phyloP scores from a whole-genome alignment of 1,284 basidiomycete species.

The Entoloma clypeatum region DNA sequence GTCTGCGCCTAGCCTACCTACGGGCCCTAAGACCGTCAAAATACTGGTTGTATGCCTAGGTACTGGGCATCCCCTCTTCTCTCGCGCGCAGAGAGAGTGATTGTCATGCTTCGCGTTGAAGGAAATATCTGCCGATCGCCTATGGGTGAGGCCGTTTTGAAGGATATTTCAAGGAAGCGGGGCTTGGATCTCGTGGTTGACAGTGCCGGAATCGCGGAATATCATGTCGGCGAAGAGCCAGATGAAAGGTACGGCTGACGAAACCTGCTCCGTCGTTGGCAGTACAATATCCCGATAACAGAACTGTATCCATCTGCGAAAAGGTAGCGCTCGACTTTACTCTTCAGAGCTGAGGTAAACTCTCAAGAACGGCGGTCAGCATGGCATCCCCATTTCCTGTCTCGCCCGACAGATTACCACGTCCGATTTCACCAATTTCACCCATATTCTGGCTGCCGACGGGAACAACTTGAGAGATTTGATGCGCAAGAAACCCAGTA shows the following conservation, averaged over 20 bases:
- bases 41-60: slow-evolving; percentile 71
- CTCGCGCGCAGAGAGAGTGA: neutral
- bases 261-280: neutral
- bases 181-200: slow-evolving; percentile 63
- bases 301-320: slow-evolving; percentile 19
- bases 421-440: slow-evolving; percentile 56
- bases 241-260: slow-evolving; percentile 57
- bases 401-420: slow-evolving; percentile 48
- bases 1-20: neutral
- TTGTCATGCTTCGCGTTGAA: slow-evolving; percentile 16
- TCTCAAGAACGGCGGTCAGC: slow-evolving; percentile 27
- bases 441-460: slow-evolving; percentile 71
- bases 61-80: slow-evolving; percentile 16
- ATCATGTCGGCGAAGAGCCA: slow-evolving; percentile 69
- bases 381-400: slow-evolving; percentile 52
- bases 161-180: slow-evolving; percentile 56
- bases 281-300: slow-evolving; percentile 3
- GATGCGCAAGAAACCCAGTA: slow-evolving; percentile 44
- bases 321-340: no score
- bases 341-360: no score
- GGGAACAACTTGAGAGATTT: slow-evolving; percentile 56
- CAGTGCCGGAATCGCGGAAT: slow-evolving; percentile 69
- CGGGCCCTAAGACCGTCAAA: slow-evolving; percentile 24
- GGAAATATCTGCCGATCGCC: slow-evolving; percentile 80
- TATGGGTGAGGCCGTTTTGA: slow-evolving; percentile 76